Conservation (phyloP, 352 stramenopile species). For the Globisporangium polare region DNA sequence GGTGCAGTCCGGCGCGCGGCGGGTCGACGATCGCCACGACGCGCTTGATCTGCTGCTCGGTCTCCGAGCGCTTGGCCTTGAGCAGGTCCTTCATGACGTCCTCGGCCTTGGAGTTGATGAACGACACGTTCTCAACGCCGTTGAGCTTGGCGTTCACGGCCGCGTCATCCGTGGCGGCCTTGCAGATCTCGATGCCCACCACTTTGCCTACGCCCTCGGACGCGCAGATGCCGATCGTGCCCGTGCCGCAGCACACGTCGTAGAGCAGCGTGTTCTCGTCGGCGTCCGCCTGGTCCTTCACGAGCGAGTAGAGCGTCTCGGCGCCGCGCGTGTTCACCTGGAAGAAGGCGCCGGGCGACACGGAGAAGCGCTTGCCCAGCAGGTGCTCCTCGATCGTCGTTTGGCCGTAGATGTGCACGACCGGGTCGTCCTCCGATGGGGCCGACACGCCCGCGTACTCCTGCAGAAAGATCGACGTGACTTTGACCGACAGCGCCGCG, state of each 20-base stretch:
- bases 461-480: slow-evolving; percentile 92
- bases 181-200: slow-evolving; percentile 88
- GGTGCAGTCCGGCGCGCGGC: slow-evolving; percentile 93
- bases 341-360: slow-evolving; percentile 93
- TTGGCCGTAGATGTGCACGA: slow-evolving; percentile 70
- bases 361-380: slow-evolving; percentile 84
- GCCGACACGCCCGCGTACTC: slow-evolving; percentile 90
- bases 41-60: slow-evolving; percentile 50
- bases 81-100: slow-evolving; percentile 88
- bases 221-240: slow-evolving; percentile 96
- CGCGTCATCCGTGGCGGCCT: slow-evolving; percentile 89
- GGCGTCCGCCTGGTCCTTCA: slow-evolving; percentile 84
- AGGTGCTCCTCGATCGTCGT: slow-evolving; percentile 81
- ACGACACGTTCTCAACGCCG: slow-evolving; percentile 81
- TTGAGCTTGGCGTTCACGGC: slow-evolving; percentile 85
- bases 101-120: slow-evolving; percentile 91
- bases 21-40: slow-evolving; percentile 97
- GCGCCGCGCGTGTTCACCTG: slow-evolving; percentile 95
- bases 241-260: slow-evolving; percentile 98
- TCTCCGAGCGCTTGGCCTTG: slow-evolving; percentile 48
- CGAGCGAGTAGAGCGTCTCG: slow-evolving; percentile 94
- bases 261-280: slow-evolving; percentile 89
- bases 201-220: slow-evolving; percentile 77
- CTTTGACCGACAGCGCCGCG: slow-evolving; percentile 27
- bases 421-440: slow-evolving; percentile 86